Evolutionary conservation across 495 filamentous ascomycete species (phyloP).

Genomic region (Penicillium bialowiezense): DNA sequence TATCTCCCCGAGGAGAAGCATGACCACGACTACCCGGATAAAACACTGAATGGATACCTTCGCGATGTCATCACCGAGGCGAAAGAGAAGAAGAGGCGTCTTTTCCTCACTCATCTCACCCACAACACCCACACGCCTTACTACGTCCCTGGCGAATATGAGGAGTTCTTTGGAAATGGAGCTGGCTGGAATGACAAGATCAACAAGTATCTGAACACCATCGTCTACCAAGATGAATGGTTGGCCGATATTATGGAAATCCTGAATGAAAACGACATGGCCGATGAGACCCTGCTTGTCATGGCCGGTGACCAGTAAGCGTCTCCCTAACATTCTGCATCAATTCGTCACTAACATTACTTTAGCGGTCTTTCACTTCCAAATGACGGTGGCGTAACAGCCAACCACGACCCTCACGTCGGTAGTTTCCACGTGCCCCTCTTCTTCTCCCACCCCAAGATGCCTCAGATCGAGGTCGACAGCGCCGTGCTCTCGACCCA

Average conservation of each 20-base stretch:
- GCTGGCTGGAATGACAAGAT: conserved; percentile 29
- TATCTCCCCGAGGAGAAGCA: conserved; percentile 26
- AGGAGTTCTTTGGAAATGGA: conserved; percentile 24
- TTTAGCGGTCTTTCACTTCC: conserved; percentile 29
- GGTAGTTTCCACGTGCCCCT: conserved; percentile 40
- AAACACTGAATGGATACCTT: conserved; percentile 33
- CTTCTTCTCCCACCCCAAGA: conserved; percentile 35
- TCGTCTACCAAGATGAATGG: conserved; percentile 40
- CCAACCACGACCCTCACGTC: conserved; percentile 37
- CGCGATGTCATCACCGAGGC: conserved; percentile 34
- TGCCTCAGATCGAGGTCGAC: conserved; percentile 34
- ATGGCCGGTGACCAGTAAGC: conserved; percentile 46
- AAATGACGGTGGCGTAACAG: conserved; percentile 29
- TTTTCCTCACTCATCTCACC: conserved; percentile 45
- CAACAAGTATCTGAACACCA: conserved; percentile 40
- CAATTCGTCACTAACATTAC: background rate
- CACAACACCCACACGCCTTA: conserved; percentile 42
- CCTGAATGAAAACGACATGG: conserved; percentile 35
- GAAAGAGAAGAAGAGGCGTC: conserved; percentile 30
- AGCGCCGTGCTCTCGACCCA: conserved; percentile 31
- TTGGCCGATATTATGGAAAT: conserved; percentile 31
- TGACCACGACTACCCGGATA: conserved; percentile 39
- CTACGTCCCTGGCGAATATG: conserved; percentile 38
- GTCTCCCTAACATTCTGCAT: background rate
- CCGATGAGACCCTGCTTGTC: conserved; percentile 41